A percentile compares a stretch with the other conserved stretches of the same genome.
Conservation (phyloP, 768 basidiomycete species). For the Paxillus ammoniavirescens region DNA sequence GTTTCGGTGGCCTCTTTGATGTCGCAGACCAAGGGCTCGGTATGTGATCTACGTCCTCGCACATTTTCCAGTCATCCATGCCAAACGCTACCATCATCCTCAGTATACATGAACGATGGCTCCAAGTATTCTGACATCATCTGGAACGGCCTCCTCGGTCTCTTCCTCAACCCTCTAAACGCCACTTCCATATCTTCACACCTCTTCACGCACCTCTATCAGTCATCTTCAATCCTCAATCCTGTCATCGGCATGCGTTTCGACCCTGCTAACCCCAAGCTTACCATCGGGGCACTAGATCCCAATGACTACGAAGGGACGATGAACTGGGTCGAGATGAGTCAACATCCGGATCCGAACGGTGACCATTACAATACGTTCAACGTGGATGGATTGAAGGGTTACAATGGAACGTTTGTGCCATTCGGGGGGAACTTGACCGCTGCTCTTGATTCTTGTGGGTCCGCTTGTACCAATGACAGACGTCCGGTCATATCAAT, state of each 20-base stretch:
- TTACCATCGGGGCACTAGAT: constrained; percentile 31
- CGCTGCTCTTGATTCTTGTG: constrained; percentile 26
- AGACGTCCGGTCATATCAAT: not conserved
- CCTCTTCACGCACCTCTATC: constrained; percentile 16
- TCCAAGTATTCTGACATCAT: constrained; percentile 2
- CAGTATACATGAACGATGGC: constrained; percentile 25
- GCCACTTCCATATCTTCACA: constrained; percentile 7
- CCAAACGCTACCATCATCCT: not conserved
- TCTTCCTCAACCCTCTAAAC: constrained; percentile 25
- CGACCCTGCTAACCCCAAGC: constrained; percentile 25
- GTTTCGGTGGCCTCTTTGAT: constrained; percentile 19
- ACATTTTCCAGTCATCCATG: not conserved
- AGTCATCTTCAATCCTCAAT: constrained; percentile 26
- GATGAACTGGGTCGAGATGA: constrained; percentile 28
- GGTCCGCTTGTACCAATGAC: not conserved
- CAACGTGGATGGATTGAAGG: constrained; percentile 27
- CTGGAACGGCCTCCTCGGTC: constrained; percentile 24
- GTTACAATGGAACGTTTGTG: constrained; percentile 27
- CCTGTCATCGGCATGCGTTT: constrained; percentile 31
- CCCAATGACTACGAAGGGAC: constrained; percentile 30
- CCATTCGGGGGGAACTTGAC: constrained; percentile 13
- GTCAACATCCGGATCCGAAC: constrained; percentile 14
- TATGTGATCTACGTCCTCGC: not conserved
- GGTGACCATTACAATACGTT: constrained; percentile 20
- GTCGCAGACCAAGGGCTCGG: constrained; percentile 15